Evolutionary conservation across 164 flowering plant genomes (phyloP), one percentile per base, ranked within the genome.

Genomic region (Magnolia officinalis): DNA sequence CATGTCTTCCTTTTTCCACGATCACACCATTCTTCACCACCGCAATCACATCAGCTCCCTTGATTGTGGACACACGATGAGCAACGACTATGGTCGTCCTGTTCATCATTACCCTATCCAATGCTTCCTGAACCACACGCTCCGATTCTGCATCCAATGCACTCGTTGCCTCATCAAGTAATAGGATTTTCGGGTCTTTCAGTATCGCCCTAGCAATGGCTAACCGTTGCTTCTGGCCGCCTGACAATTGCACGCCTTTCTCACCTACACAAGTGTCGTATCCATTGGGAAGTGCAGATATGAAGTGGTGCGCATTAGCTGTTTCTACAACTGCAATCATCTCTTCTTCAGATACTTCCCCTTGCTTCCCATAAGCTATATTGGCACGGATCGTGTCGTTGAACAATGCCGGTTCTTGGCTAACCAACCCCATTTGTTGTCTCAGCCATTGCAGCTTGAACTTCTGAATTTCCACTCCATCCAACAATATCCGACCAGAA

Each of bases 141-240:
- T 92, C 94, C 8, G 94, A 92, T 77, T 90, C 91, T 7, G 90
- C 91, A 73, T 92, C 94, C 31, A 90, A 74, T 1, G 94, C 94
- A 67, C 92, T 89, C 1, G 93, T 91, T 8, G 96, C 94, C 75
- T 90, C 92, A 55, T 92, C 96, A 0, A 89, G 88, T 58, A 92
- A 74, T 10, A 90, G 86, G 19, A 90, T 87, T 59, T 72, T 90
- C 0, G 94, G 94, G 73, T 90, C 79, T 78, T 89, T 90, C 16
- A 89, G 74, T 2, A 90, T 85, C 0, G 92, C 94, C 51, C 94
- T 79, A 1, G 94, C 90, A 31, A 90, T 92, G 75, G 92, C 92
- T 20, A 92, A 85, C 37, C 92, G 51, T 63, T 92, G 92, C 81
- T 90, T 92, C 71, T 90, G 94, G 4, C 94, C 94, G 2, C 96